Evolutionary conservation across 768 basidiomycete genomes (phyloP).

Genomic region (Panaeolus cyanescens): DNA sequence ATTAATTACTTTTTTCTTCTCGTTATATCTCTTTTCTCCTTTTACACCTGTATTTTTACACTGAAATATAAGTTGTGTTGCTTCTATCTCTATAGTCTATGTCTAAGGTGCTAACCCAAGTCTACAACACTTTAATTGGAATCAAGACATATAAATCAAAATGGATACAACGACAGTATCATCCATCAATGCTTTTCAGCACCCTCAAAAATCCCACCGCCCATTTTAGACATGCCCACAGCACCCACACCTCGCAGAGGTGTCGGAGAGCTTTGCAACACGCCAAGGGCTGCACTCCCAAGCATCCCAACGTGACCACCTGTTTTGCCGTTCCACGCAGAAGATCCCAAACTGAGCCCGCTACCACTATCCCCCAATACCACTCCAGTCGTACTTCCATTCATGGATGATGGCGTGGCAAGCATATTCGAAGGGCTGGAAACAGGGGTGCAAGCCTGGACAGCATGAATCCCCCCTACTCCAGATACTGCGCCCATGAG

Average conservation of each 20-base stretch:
- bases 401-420: neutral
- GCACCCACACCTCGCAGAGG: neutral
- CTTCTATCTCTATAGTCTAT: no score
- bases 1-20: no score
- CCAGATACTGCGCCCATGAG: neutral
- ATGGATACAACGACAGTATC: neutral
- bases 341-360: neutral
- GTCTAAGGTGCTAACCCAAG: no score
- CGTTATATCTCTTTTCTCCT: no score
- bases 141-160: no score
- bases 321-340: neutral
- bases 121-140: no score
- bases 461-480: neutral
- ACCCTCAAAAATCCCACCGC: neutral
- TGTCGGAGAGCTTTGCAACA: neutral
- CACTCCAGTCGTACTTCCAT: neutral
- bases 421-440: neutral
- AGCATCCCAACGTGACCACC: neutral
- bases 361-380: neutral
- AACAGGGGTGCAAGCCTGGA: neutral
- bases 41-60: no score
- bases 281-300: neutral
- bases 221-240: neutral
- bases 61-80: no score
- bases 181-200: neutral